Conservation (phyloP, 2,329 filamentous ascomycete genomes). For the Ambrosiella cleistominuta region DNA sequence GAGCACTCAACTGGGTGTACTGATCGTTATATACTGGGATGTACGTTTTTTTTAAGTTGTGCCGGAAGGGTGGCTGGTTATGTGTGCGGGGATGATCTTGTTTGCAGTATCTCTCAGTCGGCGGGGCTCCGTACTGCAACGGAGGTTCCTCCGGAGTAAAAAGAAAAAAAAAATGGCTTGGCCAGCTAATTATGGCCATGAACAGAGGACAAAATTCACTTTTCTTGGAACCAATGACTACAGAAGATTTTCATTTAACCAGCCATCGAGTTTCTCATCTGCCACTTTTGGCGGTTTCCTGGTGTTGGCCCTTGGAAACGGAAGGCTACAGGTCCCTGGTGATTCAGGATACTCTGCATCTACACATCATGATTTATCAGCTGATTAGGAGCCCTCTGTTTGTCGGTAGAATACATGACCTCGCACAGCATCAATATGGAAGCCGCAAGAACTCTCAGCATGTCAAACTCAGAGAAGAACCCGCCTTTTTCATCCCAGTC, state of each 20-base stretch:
- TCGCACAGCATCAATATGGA: too few relatives aligned
- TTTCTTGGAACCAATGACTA: background rate
- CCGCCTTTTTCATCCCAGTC: background rate
- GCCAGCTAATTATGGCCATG: background rate
- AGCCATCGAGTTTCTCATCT: too few relatives aligned
- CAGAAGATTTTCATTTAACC: too few relatives aligned
- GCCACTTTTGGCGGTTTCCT: too few relatives aligned
- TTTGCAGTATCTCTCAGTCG: background rate
- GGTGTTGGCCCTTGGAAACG: too few relatives aligned
- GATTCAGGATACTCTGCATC: too few relatives aligned
- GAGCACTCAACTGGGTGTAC: too few relatives aligned
- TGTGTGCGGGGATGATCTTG: background rate
- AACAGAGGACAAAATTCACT: background rate
- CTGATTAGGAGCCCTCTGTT: too few relatives aligned
- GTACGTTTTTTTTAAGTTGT: background rate
- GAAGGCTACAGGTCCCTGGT: too few relatives aligned
- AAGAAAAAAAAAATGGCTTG: background rate
- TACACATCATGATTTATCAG: too few relatives aligned
- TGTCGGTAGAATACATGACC: too few relatives aligned
- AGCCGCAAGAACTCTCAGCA: too few relatives aligned
- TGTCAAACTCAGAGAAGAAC: background rate
- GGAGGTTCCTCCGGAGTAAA: background rate
- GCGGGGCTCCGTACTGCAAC: background rate
- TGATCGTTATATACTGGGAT: background rate
- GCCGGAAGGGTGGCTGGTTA: background rate